Conservation (phyloP, 768 basidiomycete species). For the Termitomyces sp. region DNA sequence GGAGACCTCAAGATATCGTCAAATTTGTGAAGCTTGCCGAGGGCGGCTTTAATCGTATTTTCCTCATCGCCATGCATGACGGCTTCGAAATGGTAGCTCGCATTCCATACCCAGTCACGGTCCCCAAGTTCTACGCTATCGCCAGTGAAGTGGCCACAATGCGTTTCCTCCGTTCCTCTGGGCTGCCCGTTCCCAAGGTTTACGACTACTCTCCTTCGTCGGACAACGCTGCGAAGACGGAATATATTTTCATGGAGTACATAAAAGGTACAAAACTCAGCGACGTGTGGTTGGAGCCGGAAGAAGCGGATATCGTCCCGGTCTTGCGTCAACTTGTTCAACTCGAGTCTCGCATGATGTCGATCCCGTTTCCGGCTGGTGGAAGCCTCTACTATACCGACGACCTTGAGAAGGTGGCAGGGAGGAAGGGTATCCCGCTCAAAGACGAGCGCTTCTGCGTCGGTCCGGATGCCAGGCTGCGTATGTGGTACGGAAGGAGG, state of each 20-base stretch:
- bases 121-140: not conserved
- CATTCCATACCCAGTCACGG: not conserved
- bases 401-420: not conserved
- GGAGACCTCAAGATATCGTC: not conserved
- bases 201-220: not conserved
- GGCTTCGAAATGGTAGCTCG: not conserved
- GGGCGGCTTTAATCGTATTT: not conserved
- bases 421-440: not conserved
- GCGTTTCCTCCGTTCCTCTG: not conserved
- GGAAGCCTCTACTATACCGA: not conserved
- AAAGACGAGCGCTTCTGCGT: not conserved
- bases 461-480: not conserved
- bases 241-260: too few relatives aligned
- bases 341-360: not conserved
- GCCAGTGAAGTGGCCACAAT: not conserved
- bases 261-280: too few relatives aligned
- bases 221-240: too few relatives aligned
- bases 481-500: not conserved
- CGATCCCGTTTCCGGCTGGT: not conserved
- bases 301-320: not conserved
- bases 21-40: not conserved
- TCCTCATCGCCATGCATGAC: not conserved
- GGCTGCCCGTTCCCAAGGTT: not conserved
- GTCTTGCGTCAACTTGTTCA: not conserved
- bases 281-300: too few relatives aligned